Evolutionary conservation across 2,329 filamentous ascomycete species (phyloP).

Genomic region (Bipolaris sorokiniana): DNA sequence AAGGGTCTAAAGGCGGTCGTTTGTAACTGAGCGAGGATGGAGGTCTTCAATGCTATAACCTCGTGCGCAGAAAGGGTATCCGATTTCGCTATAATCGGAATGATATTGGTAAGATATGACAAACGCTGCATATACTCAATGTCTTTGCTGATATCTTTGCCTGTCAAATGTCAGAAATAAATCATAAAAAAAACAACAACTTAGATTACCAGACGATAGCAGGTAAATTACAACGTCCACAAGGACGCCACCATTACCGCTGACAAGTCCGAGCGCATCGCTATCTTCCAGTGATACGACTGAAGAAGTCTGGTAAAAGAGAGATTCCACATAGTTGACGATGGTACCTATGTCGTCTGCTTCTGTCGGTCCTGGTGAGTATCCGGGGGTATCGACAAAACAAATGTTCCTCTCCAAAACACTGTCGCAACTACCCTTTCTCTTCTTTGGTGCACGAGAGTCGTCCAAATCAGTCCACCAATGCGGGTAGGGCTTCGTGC

Average conservation of each 20-base stretch:
- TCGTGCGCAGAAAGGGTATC: constrained; percentile 70
- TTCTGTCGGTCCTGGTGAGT: constrained; percentile 53
- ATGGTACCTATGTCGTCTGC: constrained; percentile 37
- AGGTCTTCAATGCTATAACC: constrained; percentile 64
- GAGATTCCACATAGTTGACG: constrained; percentile 74
- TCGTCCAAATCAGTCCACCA: constrained; percentile 88
- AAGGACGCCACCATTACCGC: constrained; percentile 80
- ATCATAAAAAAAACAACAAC: not conserved
- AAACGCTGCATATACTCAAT: constrained; percentile 74
- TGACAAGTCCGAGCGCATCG: constrained; percentile 78
- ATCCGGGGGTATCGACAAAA: constrained; percentile 84
- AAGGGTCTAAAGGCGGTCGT: constrained; percentile 68
- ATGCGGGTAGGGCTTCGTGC: constrained; percentile 70
- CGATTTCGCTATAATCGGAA: constrained; percentile 79
- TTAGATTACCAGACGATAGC: constrained; percentile 68
- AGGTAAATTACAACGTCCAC: constrained; percentile 88
- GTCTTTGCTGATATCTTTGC: constrained; percentile 60
- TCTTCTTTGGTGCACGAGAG: constrained; percentile 63
- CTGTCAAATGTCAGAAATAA: constrained; percentile 36
- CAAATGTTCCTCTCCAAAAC: constrained; percentile 90
- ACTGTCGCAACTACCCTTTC: constrained; percentile 72
- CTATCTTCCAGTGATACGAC: constrained; percentile 69
- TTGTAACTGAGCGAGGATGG: constrained; percentile 63
- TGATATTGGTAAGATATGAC: constrained; percentile 77
- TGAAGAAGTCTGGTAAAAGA: constrained; percentile 67